These are phyloP conservation scores for Talaromyces liani DNA, from an alignment of 495 filamentous ascomycete species.

Conservation along the genomic window DNA sequence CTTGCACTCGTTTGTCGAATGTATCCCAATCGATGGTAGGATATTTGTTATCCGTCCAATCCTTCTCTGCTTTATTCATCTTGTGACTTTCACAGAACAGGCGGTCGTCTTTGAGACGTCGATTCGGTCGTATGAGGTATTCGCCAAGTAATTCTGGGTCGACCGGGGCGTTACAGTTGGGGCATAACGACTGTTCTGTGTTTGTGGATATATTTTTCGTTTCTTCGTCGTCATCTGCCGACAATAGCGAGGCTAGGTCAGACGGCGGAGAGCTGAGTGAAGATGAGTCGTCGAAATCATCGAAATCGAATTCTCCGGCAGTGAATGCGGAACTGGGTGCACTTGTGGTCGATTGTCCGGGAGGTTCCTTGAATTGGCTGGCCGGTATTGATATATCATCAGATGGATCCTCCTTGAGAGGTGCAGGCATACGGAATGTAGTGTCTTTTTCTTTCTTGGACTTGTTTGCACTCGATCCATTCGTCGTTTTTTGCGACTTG, in stretches of 20 bases:
- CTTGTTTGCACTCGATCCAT: background rate
- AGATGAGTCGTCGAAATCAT: constrained; percentile 19
- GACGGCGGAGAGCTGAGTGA: constrained; percentile 14
- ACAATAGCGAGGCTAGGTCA: constrained; percentile 8
- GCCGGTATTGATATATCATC: background rate
- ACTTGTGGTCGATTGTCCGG: constrained; percentile 12
- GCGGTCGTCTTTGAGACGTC: constrained; percentile 54
- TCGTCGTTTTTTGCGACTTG: background rate
- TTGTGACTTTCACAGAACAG: constrained; percentile 70
- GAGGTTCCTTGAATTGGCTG: constrained; percentile 20
- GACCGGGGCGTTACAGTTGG: constrained; percentile 60
- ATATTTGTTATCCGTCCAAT: constrained; percentile 61
- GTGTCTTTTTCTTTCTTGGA: background rate
- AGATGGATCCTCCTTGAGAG: background rate
- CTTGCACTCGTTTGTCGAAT: constrained; percentile 55
- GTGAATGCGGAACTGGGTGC: constrained; percentile 19
- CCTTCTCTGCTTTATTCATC: constrained; percentile 42
- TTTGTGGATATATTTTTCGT: background rate
- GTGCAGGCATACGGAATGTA: constrained; percentile 1
- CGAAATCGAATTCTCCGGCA: constrained; percentile 10
- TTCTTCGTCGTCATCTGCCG: constrained; percentile 1
- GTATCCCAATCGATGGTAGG: constrained; percentile 70
- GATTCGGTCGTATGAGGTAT: constrained; percentile 38
- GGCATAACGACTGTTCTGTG: constrained; percentile 38
- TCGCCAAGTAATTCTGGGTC: constrained; percentile 41